Base-by-base conservation (phyloP, 2,329 filamentous ascomycete species). In the Cladosporium sp. region DNA sequence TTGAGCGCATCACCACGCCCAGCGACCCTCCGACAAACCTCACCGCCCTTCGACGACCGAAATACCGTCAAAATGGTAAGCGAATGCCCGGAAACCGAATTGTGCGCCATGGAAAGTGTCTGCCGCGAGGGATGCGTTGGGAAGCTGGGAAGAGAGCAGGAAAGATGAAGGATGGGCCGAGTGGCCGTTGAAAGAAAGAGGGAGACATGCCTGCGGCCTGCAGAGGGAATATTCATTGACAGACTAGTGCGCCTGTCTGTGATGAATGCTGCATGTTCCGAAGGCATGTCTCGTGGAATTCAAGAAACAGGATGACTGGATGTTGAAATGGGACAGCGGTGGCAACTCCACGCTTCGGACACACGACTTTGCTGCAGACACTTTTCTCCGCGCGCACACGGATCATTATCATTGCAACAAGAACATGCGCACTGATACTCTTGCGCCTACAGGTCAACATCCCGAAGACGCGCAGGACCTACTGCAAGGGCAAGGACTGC, bases 401-500 rank as follows among this genome's bases (percentile, higher is more conserved):
- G 57, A 44, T 53, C 66, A 63, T 28, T 65, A 18, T 28, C 46
- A 5, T n/a, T 33, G 21, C 57, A 62, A 55, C 31, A 35, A 62
- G 57, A 29, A 46, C 44, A 33, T 31, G 8, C 18, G 53, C 28
- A 55, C 62, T 67, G 63, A 66, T 69, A 35, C 66, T 64, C 40
- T 57, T 53, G 73, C 53, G 58, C n/a, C 58, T 35, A 65, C 63
- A 94, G 93, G 93, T 97, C 87, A 97, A 97, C 91, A 91, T 97
- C 86, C 93, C 93, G 80, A 97, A 97, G 88, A 97, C 93, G 82
- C 89, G 93, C 82, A 91, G 92, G 86, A 97, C 93, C 83, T 97
- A 93, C 87, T 96, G 92, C 92, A 96, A 96, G 88, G 91, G 91
- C 87, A 93, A 91, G 87, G 89, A 92, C 80, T 96, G 93, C 91